phyloP scores from a whole-genome alignment of 1,139 yeast species.

The Kurtzmaniella quercitrusa region DNA sequence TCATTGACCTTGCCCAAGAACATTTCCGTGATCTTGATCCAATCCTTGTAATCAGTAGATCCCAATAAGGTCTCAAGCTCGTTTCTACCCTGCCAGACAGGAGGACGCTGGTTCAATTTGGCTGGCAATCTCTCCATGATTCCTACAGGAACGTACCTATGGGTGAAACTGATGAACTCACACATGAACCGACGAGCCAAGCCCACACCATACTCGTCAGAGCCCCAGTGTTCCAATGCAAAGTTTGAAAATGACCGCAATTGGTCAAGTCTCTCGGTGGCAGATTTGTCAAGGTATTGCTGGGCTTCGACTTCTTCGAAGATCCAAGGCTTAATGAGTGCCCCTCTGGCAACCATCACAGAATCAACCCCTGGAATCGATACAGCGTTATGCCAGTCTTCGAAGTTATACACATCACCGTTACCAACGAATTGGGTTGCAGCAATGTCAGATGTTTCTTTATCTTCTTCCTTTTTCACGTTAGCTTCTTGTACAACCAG shows the following conservation, averaged over 20 bases:
- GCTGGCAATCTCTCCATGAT: conserved; percentile 87
- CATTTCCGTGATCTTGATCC: conserved; percentile 97
- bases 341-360: conserved; percentile 98
- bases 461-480: conserved; percentile 46
- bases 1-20: conserved; percentile 83
- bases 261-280: conserved; percentile 82
- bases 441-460: conserved; percentile 45
- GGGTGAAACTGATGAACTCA: conserved; percentile 91
- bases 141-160: conserved; percentile 92
- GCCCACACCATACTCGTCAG: conserved; percentile 91
- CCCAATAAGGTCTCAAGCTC: conserved; percentile 90
- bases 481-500: conserved; percentile 59
- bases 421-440: conserved; percentile 74
- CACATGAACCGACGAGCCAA: conserved; percentile 87
- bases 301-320: conserved; percentile 90
- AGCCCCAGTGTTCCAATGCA: conserved; percentile 97
- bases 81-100: conserved; percentile 89
- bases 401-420: conserved; percentile 84
- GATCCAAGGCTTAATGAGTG: conserved; percentile 97
- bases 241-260: conserved; percentile 63
- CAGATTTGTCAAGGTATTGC: conserved; percentile 85
- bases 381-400: conserved; percentile 84
- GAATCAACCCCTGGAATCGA: conserved; percentile 74
- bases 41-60: conserved; percentile 79
- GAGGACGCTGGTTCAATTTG: conserved; percentile 88